These are phyloP conservation scores for Bruguiera hainesii DNA, from an alignment of 441 rosid species.

Conservation along the genomic window DNA sequence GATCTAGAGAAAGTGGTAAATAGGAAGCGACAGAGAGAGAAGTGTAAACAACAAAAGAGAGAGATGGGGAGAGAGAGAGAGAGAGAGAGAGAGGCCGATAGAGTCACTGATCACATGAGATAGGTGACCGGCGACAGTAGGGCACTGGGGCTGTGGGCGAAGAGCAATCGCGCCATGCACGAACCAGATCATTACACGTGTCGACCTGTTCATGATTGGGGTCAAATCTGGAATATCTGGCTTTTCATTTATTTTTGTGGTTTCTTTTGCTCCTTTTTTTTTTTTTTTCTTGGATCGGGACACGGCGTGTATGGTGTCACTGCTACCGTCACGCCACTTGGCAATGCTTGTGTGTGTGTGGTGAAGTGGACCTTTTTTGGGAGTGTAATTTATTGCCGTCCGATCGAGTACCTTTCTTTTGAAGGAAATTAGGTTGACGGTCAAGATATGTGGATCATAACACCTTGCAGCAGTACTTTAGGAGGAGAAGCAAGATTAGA, in stretches of 20 bases:
- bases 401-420: slow-evolving; percentile 7
- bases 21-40: not conserved
- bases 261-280: no score
- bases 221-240: slow-evolving; percentile 20
- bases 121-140: slow-evolving; percentile 20
- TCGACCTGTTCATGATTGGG: not conserved
- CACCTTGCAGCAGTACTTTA: no score
- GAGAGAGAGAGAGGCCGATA: slow-evolving; percentile 11
- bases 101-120: slow-evolving; percentile 31
- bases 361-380: not conserved
- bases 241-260: slow-evolving; percentile 1
- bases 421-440: slow-evolving; percentile 22
- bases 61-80: not conserved
- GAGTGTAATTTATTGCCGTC: slow-evolving; percentile 2
- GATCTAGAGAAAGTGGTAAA: slow-evolving; percentile 32
- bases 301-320: slow-evolving; percentile 2
- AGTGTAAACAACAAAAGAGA: not conserved
- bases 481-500: no score
- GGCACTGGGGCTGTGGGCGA: not conserved
- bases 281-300: no score
- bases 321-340: slow-evolving; percentile 21
- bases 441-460: slow-evolving; percentile 27
- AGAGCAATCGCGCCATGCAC: slow-evolving; percentile 1
- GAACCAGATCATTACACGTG: slow-evolving; percentile 21
- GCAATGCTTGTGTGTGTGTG: not conserved